Conservation (phyloP, 2,329 filamentous ascomycete genomes). For the Sclerotinia glacialis region DNA sequence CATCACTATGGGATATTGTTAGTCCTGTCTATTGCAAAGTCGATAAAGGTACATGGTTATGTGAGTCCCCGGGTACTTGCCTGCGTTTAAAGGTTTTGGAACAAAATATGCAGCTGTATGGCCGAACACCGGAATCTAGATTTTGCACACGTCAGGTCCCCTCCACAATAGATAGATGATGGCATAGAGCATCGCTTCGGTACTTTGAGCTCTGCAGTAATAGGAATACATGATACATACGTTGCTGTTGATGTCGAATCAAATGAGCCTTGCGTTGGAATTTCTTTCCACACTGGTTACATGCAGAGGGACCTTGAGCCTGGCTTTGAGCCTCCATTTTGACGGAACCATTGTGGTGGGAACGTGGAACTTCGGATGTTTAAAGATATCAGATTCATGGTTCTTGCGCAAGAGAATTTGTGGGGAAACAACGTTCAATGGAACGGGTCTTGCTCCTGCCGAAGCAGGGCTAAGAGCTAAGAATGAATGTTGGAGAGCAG, state of each 20-base stretch:
- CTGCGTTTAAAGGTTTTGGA: slow-evolving; percentile 40
- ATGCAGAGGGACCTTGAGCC: slow-evolving; percentile 38
- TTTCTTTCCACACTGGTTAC: slow-evolving; percentile 39
- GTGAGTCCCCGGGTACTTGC: slow-evolving; percentile 24
- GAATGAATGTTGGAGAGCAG: slow-evolving; percentile 6
- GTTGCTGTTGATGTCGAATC: slow-evolving; percentile 38
- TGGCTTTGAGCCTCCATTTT: slow-evolving; percentile 40
- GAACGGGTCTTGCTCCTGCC: slow-evolving; percentile 7
- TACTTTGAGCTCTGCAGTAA: background rate
- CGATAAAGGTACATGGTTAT: background rate
- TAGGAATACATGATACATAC: slow-evolving; percentile 32
- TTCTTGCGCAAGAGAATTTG: slow-evolving; percentile 16
- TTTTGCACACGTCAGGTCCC: slow-evolving; percentile 22
- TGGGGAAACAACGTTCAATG: slow-evolving; percentile 11
- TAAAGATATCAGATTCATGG: background rate
- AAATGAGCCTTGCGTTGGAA: slow-evolving; percentile 40
- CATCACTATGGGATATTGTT: slow-evolving; percentile 33
- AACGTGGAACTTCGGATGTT: slow-evolving; percentile 20
- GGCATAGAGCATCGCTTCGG: background rate
- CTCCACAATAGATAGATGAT: background rate
- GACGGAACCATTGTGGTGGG: slow-evolving; percentile 31
- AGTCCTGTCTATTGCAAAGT: background rate
- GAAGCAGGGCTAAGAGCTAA: slow-evolving; percentile 14
- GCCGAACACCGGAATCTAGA: slow-evolving; percentile 37
- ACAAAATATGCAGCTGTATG: slow-evolving; percentile 40